phyloP scores from a whole-genome alignment of 345 rosid species.

The Microcos paniculata region DNA sequence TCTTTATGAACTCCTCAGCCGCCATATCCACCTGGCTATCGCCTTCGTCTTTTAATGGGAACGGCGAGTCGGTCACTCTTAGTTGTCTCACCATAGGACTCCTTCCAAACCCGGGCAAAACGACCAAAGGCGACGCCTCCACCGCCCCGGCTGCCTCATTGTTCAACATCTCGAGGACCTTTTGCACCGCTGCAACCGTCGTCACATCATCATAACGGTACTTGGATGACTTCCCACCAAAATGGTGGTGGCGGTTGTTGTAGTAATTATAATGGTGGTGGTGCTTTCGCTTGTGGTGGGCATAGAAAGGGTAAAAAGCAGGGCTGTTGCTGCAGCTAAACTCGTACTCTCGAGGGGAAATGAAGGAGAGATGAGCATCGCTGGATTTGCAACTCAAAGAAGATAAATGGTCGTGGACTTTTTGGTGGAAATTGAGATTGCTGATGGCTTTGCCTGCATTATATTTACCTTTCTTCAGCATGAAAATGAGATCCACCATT shows the following conservation, averaged over 20 bases:
- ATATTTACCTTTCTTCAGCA: conserved; percentile 46
- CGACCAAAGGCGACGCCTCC: conserved; percentile 37
- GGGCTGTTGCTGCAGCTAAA: conserved; percentile 99
- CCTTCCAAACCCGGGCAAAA: conserved; percentile 55
- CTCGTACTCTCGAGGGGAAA: conserved; percentile 75
- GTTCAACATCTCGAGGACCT: conserved; percentile 59
- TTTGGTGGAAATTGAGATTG: conserved; percentile 40
- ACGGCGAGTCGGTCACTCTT: conserved; percentile 72
- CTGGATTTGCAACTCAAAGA: conserved; percentile 68
- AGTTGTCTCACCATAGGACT: conserved; percentile 65
- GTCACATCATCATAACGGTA: conserved; percentile 45
- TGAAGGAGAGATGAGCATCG: conserved; percentile 54
- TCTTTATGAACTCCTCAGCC: conserved; percentile 88
- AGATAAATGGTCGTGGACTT: conserved; percentile 27
- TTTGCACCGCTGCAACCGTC: conserved; percentile 53
- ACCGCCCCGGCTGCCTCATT: conserved; percentile 32
- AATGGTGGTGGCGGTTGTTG: conserved; percentile 38
- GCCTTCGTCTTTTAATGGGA: conserved; percentile 57
- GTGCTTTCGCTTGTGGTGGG: conserved; percentile 22
- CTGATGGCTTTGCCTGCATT: conserved; percentile 51
- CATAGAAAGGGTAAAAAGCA: conserved; percentile 28
- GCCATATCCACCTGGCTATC: conserved; percentile 64
- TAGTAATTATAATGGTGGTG: conserved; percentile 20
- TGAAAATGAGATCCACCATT: conserved; percentile 40
- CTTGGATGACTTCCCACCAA: conserved; percentile 16